Evolutionary conservation across 345 rosid genomes (phyloP).

Genomic region (Bretschneidera sinensis): DNA sequence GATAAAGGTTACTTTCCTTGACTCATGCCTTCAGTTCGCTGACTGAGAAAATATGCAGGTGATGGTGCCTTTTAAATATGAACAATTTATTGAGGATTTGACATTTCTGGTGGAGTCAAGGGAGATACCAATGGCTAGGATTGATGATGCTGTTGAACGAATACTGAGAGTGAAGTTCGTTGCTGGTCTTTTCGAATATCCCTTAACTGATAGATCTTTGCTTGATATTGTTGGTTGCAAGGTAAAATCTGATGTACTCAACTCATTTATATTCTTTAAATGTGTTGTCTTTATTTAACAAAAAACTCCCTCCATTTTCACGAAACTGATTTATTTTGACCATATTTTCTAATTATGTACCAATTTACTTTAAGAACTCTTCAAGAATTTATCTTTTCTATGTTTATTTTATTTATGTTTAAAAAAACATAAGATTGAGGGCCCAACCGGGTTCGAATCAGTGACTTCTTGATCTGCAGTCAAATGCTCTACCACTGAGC

Average conservation of each 20-base stretch:
- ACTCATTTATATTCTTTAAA: neutral
- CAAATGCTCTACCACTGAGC: constrained; percentile 90
- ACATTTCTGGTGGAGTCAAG: constrained; percentile 59
- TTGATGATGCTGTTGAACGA: constrained; percentile 79
- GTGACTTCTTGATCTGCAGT: constrained; percentile 79
- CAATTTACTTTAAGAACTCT: neutral
- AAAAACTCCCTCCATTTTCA: neutral
- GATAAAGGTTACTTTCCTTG: neutral
- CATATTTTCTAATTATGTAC: too few species aligned
- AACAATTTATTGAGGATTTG: constrained; percentile 49
- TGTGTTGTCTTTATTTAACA: too few species aligned
- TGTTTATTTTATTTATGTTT: too few species aligned
- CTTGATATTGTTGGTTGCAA: constrained; percentile 69
- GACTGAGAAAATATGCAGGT: constrained; percentile 42
- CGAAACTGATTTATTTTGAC: neutral
- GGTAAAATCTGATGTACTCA: constrained; percentile 28
- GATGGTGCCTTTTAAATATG: constrained; percentile 66
- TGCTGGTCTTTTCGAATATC: constrained; percentile 76
- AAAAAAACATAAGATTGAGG: too few species aligned
- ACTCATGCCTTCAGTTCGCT: constrained; percentile 10
- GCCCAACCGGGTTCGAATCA: constrained; percentile 48
- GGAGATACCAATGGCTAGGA: constrained; percentile 58
- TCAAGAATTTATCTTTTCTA: too few species aligned
- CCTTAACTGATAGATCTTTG: constrained; percentile 66
- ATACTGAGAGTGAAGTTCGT: constrained; percentile 85